Conservation (phyloP, 2,329 filamentous ascomycete genomes). For the Madurella fahalii region DNA sequence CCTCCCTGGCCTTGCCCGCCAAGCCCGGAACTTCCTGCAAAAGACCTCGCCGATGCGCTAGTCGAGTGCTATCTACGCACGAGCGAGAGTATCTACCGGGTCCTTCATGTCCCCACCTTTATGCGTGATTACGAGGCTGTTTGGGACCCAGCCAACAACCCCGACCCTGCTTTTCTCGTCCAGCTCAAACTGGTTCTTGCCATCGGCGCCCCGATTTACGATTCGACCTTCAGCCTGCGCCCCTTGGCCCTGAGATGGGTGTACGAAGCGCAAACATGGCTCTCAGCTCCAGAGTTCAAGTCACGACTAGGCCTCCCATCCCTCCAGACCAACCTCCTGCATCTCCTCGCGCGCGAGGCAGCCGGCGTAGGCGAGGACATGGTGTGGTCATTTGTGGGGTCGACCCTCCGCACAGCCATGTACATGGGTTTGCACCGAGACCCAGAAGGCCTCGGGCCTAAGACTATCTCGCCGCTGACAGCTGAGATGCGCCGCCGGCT, state of each 20-base stretch:
- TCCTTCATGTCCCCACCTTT: conserved; percentile 51
- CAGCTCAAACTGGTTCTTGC: conserved; percentile 57
- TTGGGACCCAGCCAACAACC: conserved; percentile 36
- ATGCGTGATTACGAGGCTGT: conserved; percentile 45
- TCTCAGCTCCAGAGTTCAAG: conserved; percentile 51
- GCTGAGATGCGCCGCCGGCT: conserved; percentile 48
- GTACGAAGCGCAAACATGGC: conserved; percentile 53
- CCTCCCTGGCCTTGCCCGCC: conserved; percentile 46
- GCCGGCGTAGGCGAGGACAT: conserved; percentile 41
- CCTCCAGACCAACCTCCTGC: conserved; percentile 46
- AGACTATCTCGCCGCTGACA: conserved; percentile 31
- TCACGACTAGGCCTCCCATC: conserved; percentile 44
- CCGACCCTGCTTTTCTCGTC: conserved; percentile 45
- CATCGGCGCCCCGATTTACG: conserved; percentile 49
- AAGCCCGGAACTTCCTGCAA: conserved; percentile 43
- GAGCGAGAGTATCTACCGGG: conserved; percentile 43
- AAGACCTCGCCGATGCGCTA: conserved; percentile 42
- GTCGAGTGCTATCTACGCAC: conserved; percentile 46
- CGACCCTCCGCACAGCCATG: conserved; percentile 43
- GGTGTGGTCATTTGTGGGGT: conserved; percentile 44
- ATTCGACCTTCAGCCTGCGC: conserved; percentile 48
- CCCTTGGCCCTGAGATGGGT: conserved; percentile 51
- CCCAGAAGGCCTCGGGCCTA: conserved; percentile 36
- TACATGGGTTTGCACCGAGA: conserved; percentile 51
- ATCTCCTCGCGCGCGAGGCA: conserved; percentile 40